Base-by-base conservation (phyloP, 1,139 yeast genomes). In the Blastobotrys raffinosifermentans region DNA sequence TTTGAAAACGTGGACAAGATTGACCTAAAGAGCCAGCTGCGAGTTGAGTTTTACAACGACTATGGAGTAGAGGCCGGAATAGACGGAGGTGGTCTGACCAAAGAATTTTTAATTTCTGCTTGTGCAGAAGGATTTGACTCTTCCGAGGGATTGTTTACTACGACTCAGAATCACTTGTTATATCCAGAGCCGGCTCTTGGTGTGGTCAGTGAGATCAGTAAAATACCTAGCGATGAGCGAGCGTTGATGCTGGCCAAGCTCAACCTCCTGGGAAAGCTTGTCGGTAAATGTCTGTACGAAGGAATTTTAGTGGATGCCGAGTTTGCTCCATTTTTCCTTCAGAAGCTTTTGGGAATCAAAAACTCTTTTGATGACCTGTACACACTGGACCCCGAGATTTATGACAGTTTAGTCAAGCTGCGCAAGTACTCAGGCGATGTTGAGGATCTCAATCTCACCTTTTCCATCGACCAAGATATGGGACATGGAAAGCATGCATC, bases 41-140 rank as follows among this genome's bases (percentile, higher is more conserved):
- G 73, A 2, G 87, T 91, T 3, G 70, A 72, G 4, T 87, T 91
- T 52, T 66, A 65, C 35, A 83, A 84, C 53, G 75, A 80, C 42
- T 74, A 80, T 58, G 95, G 94, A 19, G 73, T 67, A 30, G 94
- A 83, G 52, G 91, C 83, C 1, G 98, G 98, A 1, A 81, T 91
- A 38, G 98, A 91, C 60, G 98, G 98, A 4, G 98, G 98, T 8
- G 98, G 98, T 2, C 67, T 91, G 16, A 89, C 97, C 0, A 89
- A 91, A 57, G 98, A 91, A 53, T 80, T 91, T 48, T 63, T 91
- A 39, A 86, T 91, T 2, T 68, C 81, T 34, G 79, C 86, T 0
- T 75, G 81, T 1, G 66, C 66, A 7, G 86, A 82, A 47, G 94
- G 85, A 0, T 83, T 89, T 48, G 59, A 64, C 16, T 73, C 41